Base-by-base conservation (phyloP, 805 yeast genomes). In the Phaffomyces thermotolerans region DNA sequence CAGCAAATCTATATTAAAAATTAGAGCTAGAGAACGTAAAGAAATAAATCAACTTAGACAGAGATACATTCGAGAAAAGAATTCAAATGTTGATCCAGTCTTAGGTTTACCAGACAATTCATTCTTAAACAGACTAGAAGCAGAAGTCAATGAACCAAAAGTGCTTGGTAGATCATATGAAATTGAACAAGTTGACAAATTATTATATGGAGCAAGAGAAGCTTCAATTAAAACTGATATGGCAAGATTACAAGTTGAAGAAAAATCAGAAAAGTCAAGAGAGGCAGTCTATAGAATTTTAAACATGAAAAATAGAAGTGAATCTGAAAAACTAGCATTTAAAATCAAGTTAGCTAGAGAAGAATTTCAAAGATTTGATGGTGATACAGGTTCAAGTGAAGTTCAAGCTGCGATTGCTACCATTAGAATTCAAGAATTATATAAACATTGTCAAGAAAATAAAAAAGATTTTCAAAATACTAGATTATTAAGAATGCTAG, bases 351-450 rank as follows among this genome's bases (percentile, higher is more conserved):
- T 83, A 37, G 96, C 97, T 1, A 72, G 78, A 40, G 66, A 75
- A 53, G 97, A 91, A 66, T 90, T 91, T 63, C 80, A 78, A 53
- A 73, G 95, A 56, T 72, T 75, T 50, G 88, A 81, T 37, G 96
- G 95, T 42, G 98, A 93, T 62, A 86, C 96, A 1, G 97, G 95
- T 3, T 86, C 96, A 2, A 79, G 95, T 42, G 98, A 91, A 66
- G 96, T 90, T 23, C 97, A 90, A 65, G 96, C 98, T 2, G 98
- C 97, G 3, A 75, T 86, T 24, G 67, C 82, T 67, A 88, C 98
- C 0, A 81, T 87, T 39, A 77, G 78, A 56, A 87, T 93, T 53
- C 85, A 83, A 52, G 80, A 77, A 51, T 69, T 86, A 49, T 86
- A 86, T 68, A 74, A 77, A 36, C 96, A 90, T 58, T 73, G 84